Base-by-base conservation (phyloP, 495 filamentous ascomycete genomes). In the Podospora sp. region DNA sequence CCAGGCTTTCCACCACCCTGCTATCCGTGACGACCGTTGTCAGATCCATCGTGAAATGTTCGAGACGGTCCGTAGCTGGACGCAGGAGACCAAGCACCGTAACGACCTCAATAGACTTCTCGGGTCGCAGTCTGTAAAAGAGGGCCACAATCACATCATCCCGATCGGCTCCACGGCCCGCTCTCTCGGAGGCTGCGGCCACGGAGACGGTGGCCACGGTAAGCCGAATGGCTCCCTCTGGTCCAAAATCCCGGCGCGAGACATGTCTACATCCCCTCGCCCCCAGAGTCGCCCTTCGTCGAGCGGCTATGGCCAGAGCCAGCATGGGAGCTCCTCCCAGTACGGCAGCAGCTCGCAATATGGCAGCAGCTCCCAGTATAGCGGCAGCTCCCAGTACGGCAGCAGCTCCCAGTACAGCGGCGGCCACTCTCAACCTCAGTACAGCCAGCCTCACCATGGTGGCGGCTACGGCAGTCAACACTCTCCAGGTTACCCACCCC, bases 21-120 rank as follows among this genome's bases (percentile, higher is more conserved):
- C 88, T 7, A 78, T 92, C 52, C 86, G 92, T 12, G 85, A 94
- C 62, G 87, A 87, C 21, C 78, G 79, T 62, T 81, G 88, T 60
- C 91, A 97, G 72, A 87, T 94, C 52, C 94, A 97, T 70, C 80
- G 86, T 7, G 86, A 87, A 35, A 98, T 98, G 94, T 98, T 90
- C 76, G 83, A 88, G 58, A 89, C 88, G 1, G 92, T 98, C 14
- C 79, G 90, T 68, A 80, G 80, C 52, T 98, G 94, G 94, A 87
- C 85, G 6, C 81, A 90, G 18, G 83, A 86, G 49, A 82, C 88
- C 60, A 79, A 86, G 0, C 88, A 90, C 67, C 84, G 87, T 21
- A 86, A 89, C 61, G 76, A 83, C 0, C 84, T 97, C 12, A 87
- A 95, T 73, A 76, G 85, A 35, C 70, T 92, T 22, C 84, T 98